Conservation (phyloP, 108 stramenopile genomes). For the Aurantiochytrium sp. region DNA sequence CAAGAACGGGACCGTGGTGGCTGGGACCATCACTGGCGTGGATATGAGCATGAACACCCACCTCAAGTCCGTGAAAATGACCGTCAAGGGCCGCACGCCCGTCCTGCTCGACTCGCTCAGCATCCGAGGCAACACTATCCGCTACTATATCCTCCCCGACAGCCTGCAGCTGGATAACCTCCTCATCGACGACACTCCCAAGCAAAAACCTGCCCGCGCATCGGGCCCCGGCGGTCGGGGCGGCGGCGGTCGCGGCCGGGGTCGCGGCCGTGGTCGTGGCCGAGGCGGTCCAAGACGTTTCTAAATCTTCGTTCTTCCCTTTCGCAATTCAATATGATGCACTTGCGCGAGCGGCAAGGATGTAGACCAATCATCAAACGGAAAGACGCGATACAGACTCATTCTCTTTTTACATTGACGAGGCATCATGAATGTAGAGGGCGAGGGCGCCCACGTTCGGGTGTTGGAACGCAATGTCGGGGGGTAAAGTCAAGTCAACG, state of each 20-base stretch:
- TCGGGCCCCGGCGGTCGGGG: background rate
- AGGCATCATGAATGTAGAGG: background rate
- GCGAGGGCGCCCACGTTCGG: background rate
- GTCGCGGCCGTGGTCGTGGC: constrained; percentile 2
- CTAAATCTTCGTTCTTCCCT: background rate
- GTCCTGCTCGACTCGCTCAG: constrained; percentile 77
- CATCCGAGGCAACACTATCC: constrained; percentile 85
- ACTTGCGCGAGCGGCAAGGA: too few species aligned
- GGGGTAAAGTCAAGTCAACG: background rate
- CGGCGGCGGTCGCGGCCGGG: constrained; percentile 17
- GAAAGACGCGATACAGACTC: too few species aligned
- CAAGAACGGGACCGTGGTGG: constrained; percentile 94
- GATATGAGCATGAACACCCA: constrained; percentile 98
- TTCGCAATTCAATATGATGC: too few species aligned
- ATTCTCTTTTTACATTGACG: too few species aligned
- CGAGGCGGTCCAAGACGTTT: constrained; percentile 12
- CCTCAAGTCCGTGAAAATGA: constrained; percentile 87
- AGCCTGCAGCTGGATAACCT: constrained; percentile 87
- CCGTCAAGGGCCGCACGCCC: constrained; percentile 73
- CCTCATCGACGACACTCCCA: constrained; percentile 88
- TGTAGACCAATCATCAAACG: too few species aligned
- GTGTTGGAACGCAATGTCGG: background rate
- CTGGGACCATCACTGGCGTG: constrained; percentile 88
- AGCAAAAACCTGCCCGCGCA: constrained; percentile 39
- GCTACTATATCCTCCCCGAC: constrained; percentile 92